phyloP scores from a whole-genome alignment of 2,329 filamentous ascomycete genomes.

The Fusarium protoensiforme region DNA sequence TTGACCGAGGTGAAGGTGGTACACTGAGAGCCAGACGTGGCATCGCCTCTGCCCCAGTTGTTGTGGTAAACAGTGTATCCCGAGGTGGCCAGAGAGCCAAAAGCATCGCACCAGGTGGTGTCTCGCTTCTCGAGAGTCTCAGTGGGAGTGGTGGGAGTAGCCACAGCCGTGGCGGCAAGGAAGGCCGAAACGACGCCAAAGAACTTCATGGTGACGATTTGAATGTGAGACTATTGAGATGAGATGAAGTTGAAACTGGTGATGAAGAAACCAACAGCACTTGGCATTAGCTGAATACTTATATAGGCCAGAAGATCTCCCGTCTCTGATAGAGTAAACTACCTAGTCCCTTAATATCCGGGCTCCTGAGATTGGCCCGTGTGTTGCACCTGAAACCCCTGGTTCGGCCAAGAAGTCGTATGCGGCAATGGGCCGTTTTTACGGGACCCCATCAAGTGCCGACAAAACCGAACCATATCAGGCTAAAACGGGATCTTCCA shows the following conservation, averaged over 20 bases:
- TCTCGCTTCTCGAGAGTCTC: slow-evolving; percentile 49
- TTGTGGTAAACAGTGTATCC: slow-evolving; percentile 64
- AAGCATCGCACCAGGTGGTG: slow-evolving; percentile 52
- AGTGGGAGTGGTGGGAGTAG: slow-evolving; percentile 41
- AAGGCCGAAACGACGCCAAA: slow-evolving; percentile 40
- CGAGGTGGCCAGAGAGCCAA: slow-evolving; percentile 49
- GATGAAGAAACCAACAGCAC: neutral
- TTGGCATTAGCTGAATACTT: slow-evolving; percentile 9
- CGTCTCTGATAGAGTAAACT: neutral
- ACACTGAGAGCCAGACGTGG: slow-evolving; percentile 55
- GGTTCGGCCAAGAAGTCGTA: slow-evolving; percentile 12
- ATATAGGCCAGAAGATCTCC: slow-evolving; percentile 8
- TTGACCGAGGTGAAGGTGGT: slow-evolving; percentile 51
- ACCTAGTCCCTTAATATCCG: neutral
- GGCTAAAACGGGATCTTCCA: slow-evolving; percentile 3
- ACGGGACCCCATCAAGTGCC: slow-evolving; percentile 20
- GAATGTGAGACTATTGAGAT: neutral
- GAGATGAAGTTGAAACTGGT: neutral
- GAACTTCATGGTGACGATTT: slow-evolving; percentile 35
- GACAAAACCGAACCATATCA: slow-evolving; percentile 15
- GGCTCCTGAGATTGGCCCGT: slow-evolving; percentile 7
- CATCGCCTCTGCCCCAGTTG: slow-evolving; percentile 57
- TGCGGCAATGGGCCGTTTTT: slow-evolving; percentile 12
- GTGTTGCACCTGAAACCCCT: slow-evolving; percentile 23
- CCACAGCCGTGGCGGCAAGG: slow-evolving; percentile 43